These are phyloP conservation scores for Yarrowia yakushimensis DNA, from an alignment of 805 yeast species.

Conservation along the genomic window DNA sequence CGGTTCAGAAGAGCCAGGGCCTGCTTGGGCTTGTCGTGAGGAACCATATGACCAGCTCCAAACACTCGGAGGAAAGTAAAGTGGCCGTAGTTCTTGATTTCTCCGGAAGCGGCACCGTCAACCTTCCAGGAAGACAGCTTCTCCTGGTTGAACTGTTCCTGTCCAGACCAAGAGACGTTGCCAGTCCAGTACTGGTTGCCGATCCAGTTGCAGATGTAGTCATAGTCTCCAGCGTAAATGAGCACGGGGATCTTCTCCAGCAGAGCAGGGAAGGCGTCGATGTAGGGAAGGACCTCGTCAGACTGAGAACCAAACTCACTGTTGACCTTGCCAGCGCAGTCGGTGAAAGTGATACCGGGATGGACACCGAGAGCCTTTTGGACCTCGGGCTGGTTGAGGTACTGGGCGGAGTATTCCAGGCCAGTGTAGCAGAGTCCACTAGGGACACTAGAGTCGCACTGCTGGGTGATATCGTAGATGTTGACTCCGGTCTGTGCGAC, in stretches of 20 bases:
- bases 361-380: constrained; percentile 4
- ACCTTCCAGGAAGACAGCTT: constrained; percentile 42
- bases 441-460: background rate
- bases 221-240: constrained; percentile 90
- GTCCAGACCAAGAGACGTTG: constrained; percentile 60
- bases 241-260: constrained; percentile 71
- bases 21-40: constrained; percentile 68
- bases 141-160: constrained; percentile 46
- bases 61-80: constrained; percentile 74
- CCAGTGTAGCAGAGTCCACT: constrained; percentile 8
- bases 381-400: background rate
- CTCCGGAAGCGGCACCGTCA: constrained; percentile 53
- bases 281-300: constrained; percentile 63
- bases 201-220: constrained; percentile 88
- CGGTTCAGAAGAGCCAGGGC: constrained; percentile 10
- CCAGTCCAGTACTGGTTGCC: constrained; percentile 88
- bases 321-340: background rate
- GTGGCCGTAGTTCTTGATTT: constrained; percentile 61
- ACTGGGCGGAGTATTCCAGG: background rate
- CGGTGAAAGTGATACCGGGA: background rate
- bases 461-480: constrained; percentile 1
- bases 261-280: constrained; percentile 52
- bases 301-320: constrained; percentile 30
- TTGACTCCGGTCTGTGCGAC: background rate
- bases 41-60: constrained; percentile 92